phyloP scores from a whole-genome alignment of 305 asterid species.

The Vinca major region DNA sequence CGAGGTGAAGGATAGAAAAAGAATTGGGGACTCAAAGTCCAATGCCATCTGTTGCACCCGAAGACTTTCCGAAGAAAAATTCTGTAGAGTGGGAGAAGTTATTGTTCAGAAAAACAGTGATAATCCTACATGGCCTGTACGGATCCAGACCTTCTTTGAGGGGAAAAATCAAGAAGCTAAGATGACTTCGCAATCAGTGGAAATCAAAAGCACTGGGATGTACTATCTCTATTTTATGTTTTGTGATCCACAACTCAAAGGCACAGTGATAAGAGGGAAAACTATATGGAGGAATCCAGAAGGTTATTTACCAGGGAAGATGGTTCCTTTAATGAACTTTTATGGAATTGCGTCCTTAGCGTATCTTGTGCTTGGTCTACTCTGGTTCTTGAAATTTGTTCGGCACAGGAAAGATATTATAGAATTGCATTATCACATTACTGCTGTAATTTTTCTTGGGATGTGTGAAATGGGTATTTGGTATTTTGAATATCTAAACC shows the following conservation, averaged over 20 bases:
- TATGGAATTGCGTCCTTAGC: slow-evolving; percentile 30
- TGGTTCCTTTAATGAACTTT: slow-evolving; percentile 29
- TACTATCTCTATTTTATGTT: slow-evolving; percentile 34
- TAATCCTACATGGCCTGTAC: slow-evolving; percentile 31
- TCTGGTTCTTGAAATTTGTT: slow-evolving; percentile 29
- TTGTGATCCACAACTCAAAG: slow-evolving; percentile 30
- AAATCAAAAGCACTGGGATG: slow-evolving; percentile 29
- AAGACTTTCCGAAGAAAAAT: slow-evolving; percentile 23
- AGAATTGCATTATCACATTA: slow-evolving; percentile 30
- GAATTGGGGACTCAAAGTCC: slow-evolving; percentile 25
- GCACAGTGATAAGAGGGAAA: slow-evolving; percentile 27
- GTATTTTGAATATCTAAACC: slow-evolving; percentile 35
- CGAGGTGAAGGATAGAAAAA: slow-evolving; percentile 34
- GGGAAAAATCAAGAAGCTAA: slow-evolving; percentile 25
- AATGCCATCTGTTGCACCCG: slow-evolving; percentile 30
- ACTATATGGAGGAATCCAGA: slow-evolving; percentile 33
- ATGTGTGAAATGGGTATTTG: slow-evolving; percentile 39
- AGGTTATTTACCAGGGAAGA: slow-evolving; percentile 36
- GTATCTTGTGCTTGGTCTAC: slow-evolving; percentile 29
- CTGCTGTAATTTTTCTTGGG: slow-evolving; percentile 35
- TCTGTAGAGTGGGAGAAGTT: slow-evolving; percentile 31
- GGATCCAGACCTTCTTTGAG: slow-evolving; percentile 26
- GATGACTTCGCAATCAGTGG: slow-evolving; percentile 19
- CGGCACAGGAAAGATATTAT: slow-evolving; percentile 29
- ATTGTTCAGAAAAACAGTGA: slow-evolving; percentile 24